Percentiles rank a stretch among this genome's conserved stretches.
Conservation (phyloP, 2,329 filamentous ascomycete genomes). For the Didymella lethalis region DNA sequence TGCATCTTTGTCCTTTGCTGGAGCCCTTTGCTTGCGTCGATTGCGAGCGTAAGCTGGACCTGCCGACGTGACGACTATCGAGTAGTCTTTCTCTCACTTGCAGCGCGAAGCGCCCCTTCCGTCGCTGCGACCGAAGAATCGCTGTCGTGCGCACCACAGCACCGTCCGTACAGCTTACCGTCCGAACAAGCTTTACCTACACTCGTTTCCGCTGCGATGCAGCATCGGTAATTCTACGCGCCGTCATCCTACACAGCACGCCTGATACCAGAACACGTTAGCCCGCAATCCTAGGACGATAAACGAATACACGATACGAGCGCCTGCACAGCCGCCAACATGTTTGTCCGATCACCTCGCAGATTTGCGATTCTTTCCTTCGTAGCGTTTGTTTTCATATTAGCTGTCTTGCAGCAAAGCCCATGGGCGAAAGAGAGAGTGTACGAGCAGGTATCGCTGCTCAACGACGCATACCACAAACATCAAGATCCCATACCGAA, state of each 20-base stretch:
- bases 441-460: constrained; percentile 40
- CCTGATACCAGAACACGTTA: constrained; percentile 29
- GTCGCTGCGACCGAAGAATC: constrained; percentile 11
- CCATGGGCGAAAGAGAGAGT: constrained; percentile 37
- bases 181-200: constrained; percentile 4
- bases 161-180: constrained; percentile 20
- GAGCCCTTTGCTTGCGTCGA: too few relatives aligned
- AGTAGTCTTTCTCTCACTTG: constrained; percentile 10
- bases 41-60: constrained; percentile 2
- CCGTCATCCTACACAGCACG: constrained; percentile 19
- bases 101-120: constrained; percentile 7
- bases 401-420: constrained; percentile 40
- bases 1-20: neutral
- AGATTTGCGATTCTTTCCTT: constrained; percentile 50
- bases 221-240: constrained; percentile 31
- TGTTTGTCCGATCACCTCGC: constrained; percentile 50
- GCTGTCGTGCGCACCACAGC: constrained; percentile 10
- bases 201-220: constrained; percentile 29
- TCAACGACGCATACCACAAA: constrained; percentile 22
- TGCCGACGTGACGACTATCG: constrained; percentile 13
- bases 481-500: constrained; percentile 27
- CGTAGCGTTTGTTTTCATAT: constrained; percentile 45
- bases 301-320: constrained; percentile 31
- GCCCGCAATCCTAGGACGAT: constrained; percentile 23
- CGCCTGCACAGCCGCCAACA: constrained; percentile 27